phyloP scores from a whole-genome alignment of 345 rosid genomes.

The Capsella bursapastoris region DNA sequence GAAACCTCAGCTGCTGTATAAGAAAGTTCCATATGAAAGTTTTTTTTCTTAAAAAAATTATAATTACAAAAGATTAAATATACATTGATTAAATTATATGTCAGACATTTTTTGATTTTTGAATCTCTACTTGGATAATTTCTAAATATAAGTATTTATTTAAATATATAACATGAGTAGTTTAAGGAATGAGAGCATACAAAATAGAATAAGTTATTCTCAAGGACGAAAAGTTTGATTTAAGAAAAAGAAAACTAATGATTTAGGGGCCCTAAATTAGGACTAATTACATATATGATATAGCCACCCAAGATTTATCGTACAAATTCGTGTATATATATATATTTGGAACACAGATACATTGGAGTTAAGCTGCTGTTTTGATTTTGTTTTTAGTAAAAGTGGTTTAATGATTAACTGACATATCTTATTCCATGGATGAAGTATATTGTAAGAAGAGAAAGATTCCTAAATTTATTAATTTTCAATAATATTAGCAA shows the following conservation, averaged over 20 bases:
- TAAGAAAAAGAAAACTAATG: neutral
- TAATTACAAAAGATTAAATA: neutral
- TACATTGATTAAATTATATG: slow-evolving; percentile 4
- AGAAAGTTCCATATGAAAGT: neutral
- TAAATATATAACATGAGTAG: neutral
- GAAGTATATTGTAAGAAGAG: neutral
- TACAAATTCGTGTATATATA: neutral
- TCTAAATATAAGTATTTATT: neutral
- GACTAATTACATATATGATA: neutral
- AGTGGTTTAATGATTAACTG: neutral
- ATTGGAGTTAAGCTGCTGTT: neutral
- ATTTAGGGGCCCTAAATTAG: neutral
- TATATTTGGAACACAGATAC: neutral
- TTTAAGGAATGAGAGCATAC: neutral
- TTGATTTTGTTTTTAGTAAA: neutral
- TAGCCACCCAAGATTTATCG: neutral
- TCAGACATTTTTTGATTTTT: slow-evolving; percentile 6
- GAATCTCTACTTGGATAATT: neutral
- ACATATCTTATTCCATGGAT: neutral
- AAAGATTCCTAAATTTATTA: neutral
- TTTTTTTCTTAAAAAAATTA: neutral
- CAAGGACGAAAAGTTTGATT: neutral
- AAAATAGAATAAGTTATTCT: neutral
- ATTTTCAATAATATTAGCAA: neutral
- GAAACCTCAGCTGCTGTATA: neutral